Percentiles rank a stretch among this genome's conserved stretches.
phyloP scores from a whole-genome alignment of 2,329 filamentous ascomycete genomes.

The Cladorrhinum sp. region DNA sequence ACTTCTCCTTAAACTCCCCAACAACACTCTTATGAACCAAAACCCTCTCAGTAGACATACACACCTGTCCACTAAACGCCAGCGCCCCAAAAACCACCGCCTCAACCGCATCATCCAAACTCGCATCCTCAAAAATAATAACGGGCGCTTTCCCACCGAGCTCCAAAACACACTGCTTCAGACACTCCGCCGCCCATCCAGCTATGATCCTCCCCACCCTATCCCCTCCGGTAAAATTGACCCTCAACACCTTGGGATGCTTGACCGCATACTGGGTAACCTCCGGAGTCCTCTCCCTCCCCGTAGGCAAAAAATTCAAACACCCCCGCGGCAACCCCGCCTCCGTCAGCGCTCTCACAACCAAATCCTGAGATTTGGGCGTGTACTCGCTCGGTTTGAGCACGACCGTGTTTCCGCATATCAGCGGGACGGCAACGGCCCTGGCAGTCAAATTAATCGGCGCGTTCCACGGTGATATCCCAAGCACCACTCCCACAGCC shows the following conservation, averaged over 20 bases:
- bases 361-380: constrained; percentile 54
- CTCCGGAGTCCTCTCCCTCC: constrained; percentile 47
- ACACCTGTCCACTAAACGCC: constrained; percentile 62
- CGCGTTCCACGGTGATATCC: constrained; percentile 65
- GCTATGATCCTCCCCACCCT: constrained; percentile 63
- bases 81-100: constrained; percentile 59
- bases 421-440: constrained; percentile 48
- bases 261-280: constrained; percentile 61
- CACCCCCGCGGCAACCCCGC: constrained; percentile 65
- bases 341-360: constrained; percentile 55
- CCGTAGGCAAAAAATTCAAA: constrained; percentile 61
- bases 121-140: constrained; percentile 65
- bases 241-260: constrained; percentile 58
- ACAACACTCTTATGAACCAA: constrained; percentile 57
- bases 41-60: constrained; percentile 68
- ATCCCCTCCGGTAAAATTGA: constrained; percentile 70
- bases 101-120: constrained; percentile 59
- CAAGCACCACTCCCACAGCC: constrained; percentile 66
- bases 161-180: constrained; percentile 68
- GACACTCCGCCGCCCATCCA: constrained; percentile 56
- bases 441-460: constrained; percentile 30
- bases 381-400: constrained; percentile 61
- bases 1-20: constrained; percentile 45
- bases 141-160: constrained; percentile 67
- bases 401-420: constrained; percentile 58